Conservation (phyloP, 2,329 filamentous ascomycete species). For the Parascedosporium putredinis region DNA sequence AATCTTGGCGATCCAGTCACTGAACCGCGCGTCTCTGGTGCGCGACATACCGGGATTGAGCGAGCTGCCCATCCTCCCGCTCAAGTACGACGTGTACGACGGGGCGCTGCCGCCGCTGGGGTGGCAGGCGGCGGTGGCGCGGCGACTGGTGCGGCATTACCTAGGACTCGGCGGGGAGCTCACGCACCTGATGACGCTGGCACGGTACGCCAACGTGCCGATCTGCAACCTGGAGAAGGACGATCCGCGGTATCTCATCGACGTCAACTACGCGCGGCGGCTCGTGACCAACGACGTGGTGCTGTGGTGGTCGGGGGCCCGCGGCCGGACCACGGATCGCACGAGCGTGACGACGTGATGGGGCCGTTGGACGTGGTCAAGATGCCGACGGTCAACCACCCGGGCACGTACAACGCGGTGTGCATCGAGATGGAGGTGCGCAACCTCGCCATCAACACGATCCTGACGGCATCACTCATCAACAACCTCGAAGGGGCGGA, state of each 20-base stretch:
- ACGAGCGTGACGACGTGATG: slow-evolving; percentile 83
- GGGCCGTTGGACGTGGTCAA: slow-evolving; percentile 75
- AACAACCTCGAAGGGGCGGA: slow-evolving; percentile 91
- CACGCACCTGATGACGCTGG: slow-evolving; percentile 73
- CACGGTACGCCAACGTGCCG: slow-evolving; percentile 86
- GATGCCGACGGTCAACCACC: slow-evolving; percentile 89
- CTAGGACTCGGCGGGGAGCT: slow-evolving; percentile 91
- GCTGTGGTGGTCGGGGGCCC: slow-evolving; percentile 90
- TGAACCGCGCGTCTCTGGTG: slow-evolving; percentile 66
- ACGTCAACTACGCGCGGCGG: slow-evolving; percentile 84
- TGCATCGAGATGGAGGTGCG: slow-evolving; percentile 92
- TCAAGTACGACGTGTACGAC: slow-evolving; percentile 75
- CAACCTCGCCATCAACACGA: slow-evolving; percentile 95
- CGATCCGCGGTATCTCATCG: slow-evolving; percentile 89
- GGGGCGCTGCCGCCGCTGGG: slow-evolving; percentile 82
- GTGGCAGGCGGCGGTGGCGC: slow-evolving; percentile 85
- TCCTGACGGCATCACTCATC: slow-evolving; percentile 90
- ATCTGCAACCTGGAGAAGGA: slow-evolving; percentile 92
- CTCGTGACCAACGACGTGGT: slow-evolving; percentile 88
- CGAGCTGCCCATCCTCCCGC: slow-evolving; percentile 72
- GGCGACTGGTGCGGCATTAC: slow-evolving; percentile 79
- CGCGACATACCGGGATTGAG: slow-evolving; percentile 77
- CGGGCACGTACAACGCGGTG: slow-evolving; percentile 88
- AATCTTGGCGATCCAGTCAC: slow-evolving; percentile 84
- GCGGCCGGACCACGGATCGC: slow-evolving; percentile 86